phyloP scores from a whole-genome alignment of 2,329 filamentous ascomycete species.

The Calonectria ilicicola region DNA sequence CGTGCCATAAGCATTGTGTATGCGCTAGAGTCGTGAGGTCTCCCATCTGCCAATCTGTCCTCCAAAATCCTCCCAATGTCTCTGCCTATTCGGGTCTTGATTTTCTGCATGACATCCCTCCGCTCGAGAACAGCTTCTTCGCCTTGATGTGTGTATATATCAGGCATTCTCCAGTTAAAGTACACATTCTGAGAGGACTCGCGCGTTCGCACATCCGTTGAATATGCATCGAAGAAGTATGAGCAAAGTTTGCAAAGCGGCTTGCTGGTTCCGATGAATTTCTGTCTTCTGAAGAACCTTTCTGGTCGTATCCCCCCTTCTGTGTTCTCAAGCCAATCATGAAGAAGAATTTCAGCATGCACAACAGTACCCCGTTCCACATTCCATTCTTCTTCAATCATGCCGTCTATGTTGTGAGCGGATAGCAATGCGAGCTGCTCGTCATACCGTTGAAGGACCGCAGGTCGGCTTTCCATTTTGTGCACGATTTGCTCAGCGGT shows the following conservation, averaged over 20 bases:
- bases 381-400: background rate
- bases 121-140: background rate
- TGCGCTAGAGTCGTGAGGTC: constrained; percentile 17
- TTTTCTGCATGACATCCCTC: background rate
- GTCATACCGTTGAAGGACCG: background rate
- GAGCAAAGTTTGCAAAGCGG: constrained; percentile 22
- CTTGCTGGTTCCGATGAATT: constrained; percentile 19
- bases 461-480: background rate
- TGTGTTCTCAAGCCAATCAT: constrained; percentile 18
- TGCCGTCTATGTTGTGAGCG: background rate
- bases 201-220: constrained; percentile 13
- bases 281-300: constrained; percentile 9
- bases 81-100: background rate
- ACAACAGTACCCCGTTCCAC: background rate
- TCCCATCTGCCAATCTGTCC: constrained; percentile 14
- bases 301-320: constrained; percentile 14
- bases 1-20: background rate
- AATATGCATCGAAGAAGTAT: constrained; percentile 19
- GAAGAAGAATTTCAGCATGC: constrained; percentile 17
- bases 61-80: constrained; percentile 3
- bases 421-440: background rate
- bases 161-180: constrained; percentile 13
- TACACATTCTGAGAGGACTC: constrained; percentile 11
- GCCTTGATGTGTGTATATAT: constrained; percentile 15
- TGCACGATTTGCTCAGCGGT: background rate